These are phyloP conservation scores for Coniochaeta sp. DNA, from an alignment of 2,329 filamentous ascomycete species.

Conservation along the genomic window DNA sequence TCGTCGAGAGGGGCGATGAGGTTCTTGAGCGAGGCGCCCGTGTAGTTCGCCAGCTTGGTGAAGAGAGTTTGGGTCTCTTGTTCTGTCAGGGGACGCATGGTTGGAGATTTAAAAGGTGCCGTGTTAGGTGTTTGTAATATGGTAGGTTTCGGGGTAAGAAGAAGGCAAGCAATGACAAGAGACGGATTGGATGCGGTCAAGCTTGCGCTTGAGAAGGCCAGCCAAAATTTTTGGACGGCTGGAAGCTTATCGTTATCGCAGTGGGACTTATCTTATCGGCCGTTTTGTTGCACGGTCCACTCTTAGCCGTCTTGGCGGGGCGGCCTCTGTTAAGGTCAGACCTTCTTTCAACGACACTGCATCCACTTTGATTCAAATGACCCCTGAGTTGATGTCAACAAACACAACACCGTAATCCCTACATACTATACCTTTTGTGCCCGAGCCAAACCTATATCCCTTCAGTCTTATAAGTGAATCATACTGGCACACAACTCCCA, in stretches of 20 bases:
- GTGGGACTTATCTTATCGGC: neutral
- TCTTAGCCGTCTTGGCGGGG: neutral
- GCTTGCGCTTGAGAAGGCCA: neutral
- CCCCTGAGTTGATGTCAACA: no score
- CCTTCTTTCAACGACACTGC: neutral
- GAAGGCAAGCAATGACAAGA: neutral
- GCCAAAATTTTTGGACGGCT: neutral
- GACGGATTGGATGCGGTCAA: neutral
- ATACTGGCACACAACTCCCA: no score
- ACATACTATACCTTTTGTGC: no score
- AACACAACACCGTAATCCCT: no score
- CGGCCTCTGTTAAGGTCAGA: neutral
- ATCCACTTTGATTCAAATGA: neutral
- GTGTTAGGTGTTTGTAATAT: neutral
- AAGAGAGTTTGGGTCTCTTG: conserved; percentile 76
- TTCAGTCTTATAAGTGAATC: no score
- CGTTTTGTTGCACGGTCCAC: neutral
- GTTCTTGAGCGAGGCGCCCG: conserved; percentile 76
- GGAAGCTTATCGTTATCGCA: neutral
- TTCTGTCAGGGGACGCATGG: conserved; percentile 78
- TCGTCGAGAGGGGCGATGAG: conserved; percentile 69
- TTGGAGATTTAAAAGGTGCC: conserved; percentile 20
- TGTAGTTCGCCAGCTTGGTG: conserved; percentile 75
- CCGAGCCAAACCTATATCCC: no score
- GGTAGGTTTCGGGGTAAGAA: conserved; percentile 3